phyloP scores from a whole-genome alignment of 306 rosid species.

The Sindora glabra region DNA sequence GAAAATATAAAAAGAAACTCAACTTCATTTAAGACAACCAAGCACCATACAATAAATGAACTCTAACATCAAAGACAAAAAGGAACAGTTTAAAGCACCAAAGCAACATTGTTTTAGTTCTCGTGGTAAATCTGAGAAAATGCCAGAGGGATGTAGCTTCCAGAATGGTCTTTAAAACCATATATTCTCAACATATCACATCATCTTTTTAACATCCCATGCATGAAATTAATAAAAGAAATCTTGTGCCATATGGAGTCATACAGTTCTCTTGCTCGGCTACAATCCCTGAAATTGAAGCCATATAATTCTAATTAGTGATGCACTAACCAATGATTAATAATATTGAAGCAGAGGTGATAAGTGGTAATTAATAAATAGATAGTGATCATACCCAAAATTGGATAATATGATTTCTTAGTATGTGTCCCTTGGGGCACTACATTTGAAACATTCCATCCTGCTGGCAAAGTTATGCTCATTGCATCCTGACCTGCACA shows the following conservation, averaged over 20 bases:
- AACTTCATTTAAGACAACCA: slow-evolving; percentile 40
- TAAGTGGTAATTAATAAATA: too few species aligned
- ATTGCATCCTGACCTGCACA: slow-evolving; percentile 78
- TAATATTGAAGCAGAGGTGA: neutral
- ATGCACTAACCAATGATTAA: neutral
- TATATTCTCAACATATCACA: slow-evolving; percentile 11
- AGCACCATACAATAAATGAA: slow-evolving; percentile 42
- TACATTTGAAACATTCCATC: slow-evolving; percentile 95
- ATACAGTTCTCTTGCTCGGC: slow-evolving; percentile 22
- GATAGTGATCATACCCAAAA: slow-evolving; percentile 16
- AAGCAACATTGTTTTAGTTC: slow-evolving; percentile 35
- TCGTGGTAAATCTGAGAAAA: slow-evolving; percentile 30
- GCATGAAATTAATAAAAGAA: slow-evolving; percentile 27
- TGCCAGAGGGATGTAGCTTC: slow-evolving; percentile 30
- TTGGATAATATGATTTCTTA: slow-evolving; percentile 28
- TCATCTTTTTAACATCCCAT: slow-evolving; percentile 22
- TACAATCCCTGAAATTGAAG: slow-evolving; percentile 31
- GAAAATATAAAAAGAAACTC: slow-evolving; percentile 31
- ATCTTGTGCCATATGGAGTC: slow-evolving; percentile 20
- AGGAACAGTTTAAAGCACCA: slow-evolving; percentile 31
- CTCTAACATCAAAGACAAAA: slow-evolving; percentile 30
- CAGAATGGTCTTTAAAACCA: slow-evolving; percentile 19
- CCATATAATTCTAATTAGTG: neutral
- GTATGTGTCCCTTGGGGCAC: slow-evolving; percentile 84
- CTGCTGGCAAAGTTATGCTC: slow-evolving; percentile 98